These are phyloP conservation scores for Colletotrichum chrysophilum DNA, from an alignment of 2,329 filamentous ascomycete genomes.

Conservation along the genomic window DNA sequence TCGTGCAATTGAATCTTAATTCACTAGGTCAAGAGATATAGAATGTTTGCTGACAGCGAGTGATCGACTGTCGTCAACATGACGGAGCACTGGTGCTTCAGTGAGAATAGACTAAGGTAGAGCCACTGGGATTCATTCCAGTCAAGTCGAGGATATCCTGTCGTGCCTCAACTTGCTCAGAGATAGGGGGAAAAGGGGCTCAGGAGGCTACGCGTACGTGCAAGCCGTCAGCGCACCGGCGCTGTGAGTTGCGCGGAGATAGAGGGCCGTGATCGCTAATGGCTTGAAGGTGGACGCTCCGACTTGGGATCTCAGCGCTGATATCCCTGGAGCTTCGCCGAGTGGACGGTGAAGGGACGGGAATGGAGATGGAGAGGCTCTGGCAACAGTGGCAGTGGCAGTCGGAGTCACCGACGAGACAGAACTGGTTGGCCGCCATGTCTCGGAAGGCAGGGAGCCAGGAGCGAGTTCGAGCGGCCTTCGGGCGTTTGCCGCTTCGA, in stretches of 20 bases:
- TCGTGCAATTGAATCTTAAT: background rate
- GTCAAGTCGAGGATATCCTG: background rate
- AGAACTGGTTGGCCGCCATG: constrained; percentile 9
- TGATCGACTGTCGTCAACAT: background rate
- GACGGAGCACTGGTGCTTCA: background rate
- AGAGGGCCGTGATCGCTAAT: background rate
- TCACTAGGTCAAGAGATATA: background rate
- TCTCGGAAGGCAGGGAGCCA: constrained; percentile 12
- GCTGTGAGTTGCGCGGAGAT: background rate
- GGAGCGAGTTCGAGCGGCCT: background rate
- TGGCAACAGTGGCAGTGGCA: background rate
- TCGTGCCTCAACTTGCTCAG: background rate
- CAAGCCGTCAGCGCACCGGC: background rate
- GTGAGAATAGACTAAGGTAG: background rate
- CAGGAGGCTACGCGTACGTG: background rate
- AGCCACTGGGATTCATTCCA: background rate
- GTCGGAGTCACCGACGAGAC: constrained; percentile 7
- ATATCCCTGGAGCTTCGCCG: background rate
- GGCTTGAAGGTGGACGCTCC: background rate
- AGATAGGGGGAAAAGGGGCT: background rate
- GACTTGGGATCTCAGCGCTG: background rate
- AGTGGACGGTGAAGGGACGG: background rate
- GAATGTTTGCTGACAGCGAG: background rate
- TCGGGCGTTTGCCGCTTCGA: background rate
- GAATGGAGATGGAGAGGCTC: background rate